phyloP scores from a whole-genome alignment of 257 asterid species.

The Solanum sitiens region DNA sequence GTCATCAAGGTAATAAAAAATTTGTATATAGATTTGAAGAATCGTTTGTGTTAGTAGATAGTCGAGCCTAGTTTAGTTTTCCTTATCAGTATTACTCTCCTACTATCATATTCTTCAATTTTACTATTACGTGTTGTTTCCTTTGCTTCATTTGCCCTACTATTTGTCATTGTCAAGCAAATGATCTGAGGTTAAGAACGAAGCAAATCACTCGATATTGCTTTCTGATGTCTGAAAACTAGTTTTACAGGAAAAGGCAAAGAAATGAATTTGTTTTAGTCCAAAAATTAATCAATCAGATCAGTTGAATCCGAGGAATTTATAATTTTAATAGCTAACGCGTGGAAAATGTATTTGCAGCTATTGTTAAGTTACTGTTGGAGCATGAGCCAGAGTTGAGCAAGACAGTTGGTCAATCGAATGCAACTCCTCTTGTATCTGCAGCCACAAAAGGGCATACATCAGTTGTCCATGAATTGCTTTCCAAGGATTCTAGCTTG shows the following conservation, averaged over 20 bases:
- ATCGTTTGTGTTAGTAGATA: background rate
- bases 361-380: slow-evolving; percentile 47
- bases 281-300: background rate
- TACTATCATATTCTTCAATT: too few species aligned
- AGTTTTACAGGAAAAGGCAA: background rate
- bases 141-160: background rate
- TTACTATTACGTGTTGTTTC: background rate
- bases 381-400: slow-evolving; percentile 48
- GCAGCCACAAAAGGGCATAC: slow-evolving; percentile 66
- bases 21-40: background rate
- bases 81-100: background rate
- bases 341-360: slow-evolving; percentile 17
- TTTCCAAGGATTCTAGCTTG: slow-evolving; percentile 38
- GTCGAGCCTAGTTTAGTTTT: background rate
- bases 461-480: slow-evolving; percentile 45
- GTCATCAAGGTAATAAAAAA: slow-evolving; percentile 34
- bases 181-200: background rate
- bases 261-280: background rate
- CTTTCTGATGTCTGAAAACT: background rate
- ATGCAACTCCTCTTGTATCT: slow-evolving; percentile 64
- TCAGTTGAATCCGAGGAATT: background rate
- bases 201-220: background rate
- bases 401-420: slow-evolving; percentile 52
- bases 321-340: background rate
- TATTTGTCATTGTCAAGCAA: background rate